Percentiles rank a stretch among this genome's conserved stretches.
These are phyloP conservation scores for Plantago lanceolata DNA, from an alignment of 305 asterid genomes.

Conservation along the genomic window DNA sequence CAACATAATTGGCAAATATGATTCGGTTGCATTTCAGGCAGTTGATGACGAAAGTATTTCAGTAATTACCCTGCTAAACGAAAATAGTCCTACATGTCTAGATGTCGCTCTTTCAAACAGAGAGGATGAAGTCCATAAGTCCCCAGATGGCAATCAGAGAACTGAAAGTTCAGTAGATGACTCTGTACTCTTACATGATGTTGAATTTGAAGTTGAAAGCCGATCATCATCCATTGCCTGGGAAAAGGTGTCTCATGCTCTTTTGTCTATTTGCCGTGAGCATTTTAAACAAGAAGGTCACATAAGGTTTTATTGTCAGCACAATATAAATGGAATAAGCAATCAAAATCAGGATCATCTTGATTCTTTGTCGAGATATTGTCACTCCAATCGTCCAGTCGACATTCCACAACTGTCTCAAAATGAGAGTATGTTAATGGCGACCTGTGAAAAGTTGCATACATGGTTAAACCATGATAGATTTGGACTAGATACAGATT, in stretches of 20 bases:
- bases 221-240: conserved; percentile 64
- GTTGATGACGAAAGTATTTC: conserved; percentile 66
- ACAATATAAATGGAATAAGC: conserved; percentile 35
- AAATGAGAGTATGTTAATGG: conserved; percentile 46
- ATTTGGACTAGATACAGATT: conserved; percentile 75
- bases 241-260: conserved; percentile 59
- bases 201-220: conserved; percentile 66
- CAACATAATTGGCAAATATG: conserved; percentile 34
- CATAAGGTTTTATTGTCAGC: conserved; percentile 62
- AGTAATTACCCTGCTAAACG: conserved; percentile 61
- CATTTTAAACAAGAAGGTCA: conserved; percentile 54
- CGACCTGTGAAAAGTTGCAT: conserved; percentile 49
- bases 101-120: conserved; percentile 38
- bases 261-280: conserved; percentile 43
- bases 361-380: conserved; percentile 59
- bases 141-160: conserved; percentile 37
- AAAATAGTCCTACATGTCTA: conserved; percentile 60
- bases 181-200: conserved; percentile 40
- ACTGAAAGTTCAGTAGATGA: conserved; percentile 27
- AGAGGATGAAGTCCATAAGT: conserved; percentile 28
- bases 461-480: conserved; percentile 78
- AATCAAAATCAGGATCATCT: conserved; percentile 30
- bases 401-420: conserved; percentile 43
- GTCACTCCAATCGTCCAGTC: conserved; percentile 40
- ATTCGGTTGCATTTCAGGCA: conserved; percentile 33